Base-by-base conservation (phyloP, 805 yeast genomes). In the Kurtzmaniella fragi region DNA sequence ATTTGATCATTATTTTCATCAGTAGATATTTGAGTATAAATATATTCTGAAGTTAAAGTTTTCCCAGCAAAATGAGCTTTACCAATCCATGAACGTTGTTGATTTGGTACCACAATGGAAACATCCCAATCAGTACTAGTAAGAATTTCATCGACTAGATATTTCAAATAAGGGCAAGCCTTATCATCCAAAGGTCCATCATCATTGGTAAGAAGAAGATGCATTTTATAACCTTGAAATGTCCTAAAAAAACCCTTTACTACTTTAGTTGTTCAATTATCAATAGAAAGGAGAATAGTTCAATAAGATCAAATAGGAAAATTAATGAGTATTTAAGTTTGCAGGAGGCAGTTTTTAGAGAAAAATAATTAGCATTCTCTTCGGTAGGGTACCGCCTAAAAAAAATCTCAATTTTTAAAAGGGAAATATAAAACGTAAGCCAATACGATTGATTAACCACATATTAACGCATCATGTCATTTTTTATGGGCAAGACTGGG, bases 41-140 rank as follows among this genome's bases (percentile, higher is more conserved):
- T 68, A 54, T 78, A 85, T 2, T 76, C 67, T 1, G 84, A 76
- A 2, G 77, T 63, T 31, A 84, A 65, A 20, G 77, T 73, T 45
- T 75, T 73, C 5, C 88, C 91, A 0, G 95, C 95, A 53, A 93
- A 80, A 66, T 90, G 97, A 5, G 99, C 98, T 59, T 93, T 93
- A 28, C 96, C 96, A 41, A 89, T 91, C 99, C 99, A 93, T 11
- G 97, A 90, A 50, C 93, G 70, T 51, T 77, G 82, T 41, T 87
- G 95, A 38, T 80, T 75, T 10, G 99, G 99, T 2, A 93, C 82
- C 20, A 83, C 89, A 15, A 90, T 80, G 17, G 89, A 79, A 26
- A 90, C 62, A 20, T 84, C 77, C 98, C 98, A 91, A 55, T 86
- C 79, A 5, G 96, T 86, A 38, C 67, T 50, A 31, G 68, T 56